A percentile compares a stretch with the other conserved stretches of the same genome.
Conservation (phyloP, 2,329 filamentous ascomycete genomes). For the Clarireedia sp. region DNA sequence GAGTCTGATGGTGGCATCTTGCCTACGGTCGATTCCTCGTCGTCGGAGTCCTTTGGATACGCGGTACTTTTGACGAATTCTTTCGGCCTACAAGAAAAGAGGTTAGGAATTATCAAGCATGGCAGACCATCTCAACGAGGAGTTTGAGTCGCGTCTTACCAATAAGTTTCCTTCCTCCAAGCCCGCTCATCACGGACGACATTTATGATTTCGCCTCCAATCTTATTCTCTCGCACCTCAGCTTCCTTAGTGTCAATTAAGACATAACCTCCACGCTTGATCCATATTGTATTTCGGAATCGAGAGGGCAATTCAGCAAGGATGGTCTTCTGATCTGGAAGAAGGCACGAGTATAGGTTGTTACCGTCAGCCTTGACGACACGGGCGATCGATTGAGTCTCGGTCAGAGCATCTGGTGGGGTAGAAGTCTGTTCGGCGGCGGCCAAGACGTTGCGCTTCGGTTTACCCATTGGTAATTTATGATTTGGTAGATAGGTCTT, state of each 20-base stretch:
- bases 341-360: constrained; percentile 73
- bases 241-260: constrained; percentile 64
- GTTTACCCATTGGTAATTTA: constrained; percentile 52
- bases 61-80: constrained; percentile 63
- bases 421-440: constrained; percentile 64
- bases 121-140: not conserved
- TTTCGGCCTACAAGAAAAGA: constrained; percentile 52
- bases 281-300: constrained; percentile 90
- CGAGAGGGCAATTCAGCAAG: constrained; percentile 75
- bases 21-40: constrained; percentile 72
- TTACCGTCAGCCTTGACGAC: constrained; percentile 81
- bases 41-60: constrained; percentile 57
- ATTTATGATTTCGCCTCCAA: constrained; percentile 85
- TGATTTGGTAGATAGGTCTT: not conserved
- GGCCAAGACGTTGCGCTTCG: constrained; percentile 70
- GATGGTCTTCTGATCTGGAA: constrained; percentile 57
- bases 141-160: constrained; percentile 41
- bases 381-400: constrained; percentile 62
- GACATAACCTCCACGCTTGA: constrained; percentile 82
- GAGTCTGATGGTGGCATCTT: constrained; percentile 79
- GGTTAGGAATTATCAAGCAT: constrained; percentile 4
- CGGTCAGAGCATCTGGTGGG: constrained; percentile 50
- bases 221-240: constrained; percentile 63
- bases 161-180: constrained; percentile 85
- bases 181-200: constrained; percentile 83